Base-by-base conservation (phyloP, 306 rosid species). In the Albizia julibrissin region DNA sequence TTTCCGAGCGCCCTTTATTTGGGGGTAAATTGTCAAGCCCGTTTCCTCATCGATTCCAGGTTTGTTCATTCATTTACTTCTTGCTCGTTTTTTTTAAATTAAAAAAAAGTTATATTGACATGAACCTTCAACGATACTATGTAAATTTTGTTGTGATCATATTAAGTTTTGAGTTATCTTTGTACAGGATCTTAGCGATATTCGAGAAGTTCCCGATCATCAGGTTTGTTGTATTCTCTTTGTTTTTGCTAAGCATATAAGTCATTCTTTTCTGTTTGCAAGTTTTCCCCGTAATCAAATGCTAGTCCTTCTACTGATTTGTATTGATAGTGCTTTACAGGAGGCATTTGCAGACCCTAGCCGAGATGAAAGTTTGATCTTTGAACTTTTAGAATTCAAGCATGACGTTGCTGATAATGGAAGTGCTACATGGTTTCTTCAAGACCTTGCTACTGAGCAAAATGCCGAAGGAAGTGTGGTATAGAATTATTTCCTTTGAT, bases 351-450 rank as follows among this genome's bases (percentile, higher is more conserved):
- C 85, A 74, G 97, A 93, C 77, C 91, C 95, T 3, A 85, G 86
- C 24, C 89, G 97, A 13, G 95, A 93, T 24, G 99, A 93, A 66
- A 93, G 99, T 86, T 88, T 95, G 92, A 87, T 95, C 76, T 69
- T 93, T 59, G 99, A 95, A 89, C 89, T 91, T 46, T 84, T 93
- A 79, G 98, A 93, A 24, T 87, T 86, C 3, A 95, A 93, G 86
- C 77, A 46, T 42, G 93, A 93, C 21, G 87, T 95, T 85, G 89
- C 86, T 58, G 99, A 95, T 77, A 54, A 83, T 78, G 97, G 87
- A 83, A 91, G 97, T 83, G 97, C 99, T 73, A 81, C 80, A 14
- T 95, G 98, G 99, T 95, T 93, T 85, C 94, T 95, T 76, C 98
- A 89, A 83, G 98, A 93, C 89, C 99, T 91, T 81, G 97, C 97